phyloP scores from a whole-genome alignment of 768 basidiomycete species.

The Boletus sp. region DNA sequence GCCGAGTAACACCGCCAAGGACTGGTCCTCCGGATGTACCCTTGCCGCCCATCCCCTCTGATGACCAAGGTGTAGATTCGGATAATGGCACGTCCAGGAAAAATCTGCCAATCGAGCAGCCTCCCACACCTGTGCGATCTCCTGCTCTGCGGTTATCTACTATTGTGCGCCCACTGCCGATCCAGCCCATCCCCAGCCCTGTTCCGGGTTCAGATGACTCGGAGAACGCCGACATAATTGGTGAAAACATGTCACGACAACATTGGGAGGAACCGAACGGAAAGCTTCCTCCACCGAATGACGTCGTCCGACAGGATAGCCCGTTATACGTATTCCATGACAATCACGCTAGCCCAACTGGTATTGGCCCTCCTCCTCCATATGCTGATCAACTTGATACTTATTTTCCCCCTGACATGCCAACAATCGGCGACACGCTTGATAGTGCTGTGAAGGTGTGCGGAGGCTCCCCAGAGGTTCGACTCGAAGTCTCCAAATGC shows the following conservation, averaged over 20 bases:
- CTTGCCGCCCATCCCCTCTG: conserved; percentile 23
- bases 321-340: conserved; percentile 11
- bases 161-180: conserved; percentile 14
- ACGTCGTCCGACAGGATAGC: conserved; percentile 22
- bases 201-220: conserved; percentile 11
- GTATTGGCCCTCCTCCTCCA: conserved; percentile 19
- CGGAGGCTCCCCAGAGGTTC: conserved; percentile 17
- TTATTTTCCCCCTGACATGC: conserved; percentile 7
- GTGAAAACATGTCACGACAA: neutral
- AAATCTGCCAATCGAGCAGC: neutral
- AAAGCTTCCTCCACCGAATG: neutral
- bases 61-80: neutral
- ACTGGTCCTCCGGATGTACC: conserved; percentile 17
- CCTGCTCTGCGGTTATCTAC: neutral
- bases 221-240: neutral
- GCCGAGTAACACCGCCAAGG: conserved; percentile 10
- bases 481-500: conserved; percentile 23
- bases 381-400: conserved; percentile 9
- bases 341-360: neutral
- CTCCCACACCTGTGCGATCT: conserved; percentile 6
- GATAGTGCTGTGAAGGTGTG: conserved; percentile 21
- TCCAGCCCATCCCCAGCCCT: conserved; percentile 19
- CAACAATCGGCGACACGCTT: conserved; percentile 17
- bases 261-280: conserved; percentile 1
- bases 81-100: neutral